phyloP scores from a whole-genome alignment of 768 basidiomycete genomes.

The Boletus edulis region DNA sequence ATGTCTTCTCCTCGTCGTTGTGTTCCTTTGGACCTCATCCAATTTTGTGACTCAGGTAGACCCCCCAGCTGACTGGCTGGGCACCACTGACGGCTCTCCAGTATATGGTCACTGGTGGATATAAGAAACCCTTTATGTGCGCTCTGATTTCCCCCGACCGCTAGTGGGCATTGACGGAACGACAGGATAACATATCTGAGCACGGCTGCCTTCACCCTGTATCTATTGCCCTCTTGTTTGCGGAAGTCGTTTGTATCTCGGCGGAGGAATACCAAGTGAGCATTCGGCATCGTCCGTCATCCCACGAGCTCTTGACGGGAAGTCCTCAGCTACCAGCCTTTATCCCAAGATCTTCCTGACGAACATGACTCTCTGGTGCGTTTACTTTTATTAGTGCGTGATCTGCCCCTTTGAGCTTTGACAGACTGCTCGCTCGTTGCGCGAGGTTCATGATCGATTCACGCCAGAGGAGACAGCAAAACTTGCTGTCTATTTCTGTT shows the following conservation, averaged over 20 bases:
- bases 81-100: slow-evolving; percentile 14
- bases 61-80: background rate
- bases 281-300: background rate
- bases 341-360: slow-evolving; percentile 13
- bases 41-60: slow-evolving; percentile 84
- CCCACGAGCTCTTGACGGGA: background rate
- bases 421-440: slow-evolving; percentile 9
- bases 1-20: slow-evolving; percentile 67
- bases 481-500: slow-evolving; percentile 78
- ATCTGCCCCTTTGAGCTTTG: background rate
- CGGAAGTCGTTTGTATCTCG: slow-evolving; percentile 25
- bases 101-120: slow-evolving; percentile 64
- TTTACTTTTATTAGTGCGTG: background rate
- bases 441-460: slow-evolving; percentile 38
- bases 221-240: slow-evolving; percentile 64
- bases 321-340: slow-evolving; percentile 23
- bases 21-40: slow-evolving; percentile 83
- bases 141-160: slow-evolving; percentile 19
- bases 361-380: slow-evolving; percentile 22
- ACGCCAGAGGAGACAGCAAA: slow-evolving; percentile 69
- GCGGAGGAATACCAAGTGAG: slow-evolving; percentile 12
- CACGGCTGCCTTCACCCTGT: slow-evolving; percentile 84
- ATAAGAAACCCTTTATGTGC: slow-evolving; percentile 87
- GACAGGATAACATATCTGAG: slow-evolving; percentile 83
- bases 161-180: slow-evolving; percentile 1